These are phyloP conservation scores for Termitomyces sp. DNA, from an alignment of 768 basidiomycete species.

Conservation along the genomic window DNA sequence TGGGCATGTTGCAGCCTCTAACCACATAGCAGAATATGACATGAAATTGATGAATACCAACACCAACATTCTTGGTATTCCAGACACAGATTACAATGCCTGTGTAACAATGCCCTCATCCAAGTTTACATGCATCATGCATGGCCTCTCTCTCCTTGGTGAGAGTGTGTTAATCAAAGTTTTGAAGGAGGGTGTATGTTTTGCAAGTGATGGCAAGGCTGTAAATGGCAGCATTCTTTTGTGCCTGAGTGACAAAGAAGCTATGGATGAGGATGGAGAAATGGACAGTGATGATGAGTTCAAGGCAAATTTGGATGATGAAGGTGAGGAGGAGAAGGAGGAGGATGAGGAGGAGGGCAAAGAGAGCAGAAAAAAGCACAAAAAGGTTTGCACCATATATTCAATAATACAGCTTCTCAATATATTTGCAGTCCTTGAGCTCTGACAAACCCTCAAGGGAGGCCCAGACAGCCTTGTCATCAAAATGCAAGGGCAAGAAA, in stretches of 20 bases:
- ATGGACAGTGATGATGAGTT: constrained; percentile 46
- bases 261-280: constrained; percentile 42
- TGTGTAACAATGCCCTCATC: too few relatives aligned
- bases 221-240: constrained; percentile 87
- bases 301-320: constrained; percentile 48
- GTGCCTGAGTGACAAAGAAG: constrained; percentile 62
- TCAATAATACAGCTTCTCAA: constrained; percentile 4
- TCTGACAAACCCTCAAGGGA: constrained; percentile 46
- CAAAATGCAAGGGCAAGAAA: constrained; percentile 56
- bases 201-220: constrained; percentile 89
- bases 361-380: constrained; percentile 63
- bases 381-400: constrained; percentile 43
- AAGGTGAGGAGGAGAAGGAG: constrained; percentile 50
- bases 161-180: too few relatives aligned
- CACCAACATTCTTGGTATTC: too few relatives aligned
- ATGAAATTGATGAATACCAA: too few relatives aligned
- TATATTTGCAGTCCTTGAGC: constrained; percentile 27
- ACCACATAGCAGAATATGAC: too few relatives aligned
- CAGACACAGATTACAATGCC: too few relatives aligned
- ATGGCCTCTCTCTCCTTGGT: too few relatives aligned
- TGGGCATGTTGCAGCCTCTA: too few relatives aligned
- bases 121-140: too few relatives aligned
- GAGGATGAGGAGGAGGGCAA: constrained; percentile 53
- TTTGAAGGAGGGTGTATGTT: constrained; percentile 36
- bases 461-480: constrained; percentile 32